Base-by-base conservation (phyloP, 169 alveolate species). In the Plasmodium vivax region DNA sequence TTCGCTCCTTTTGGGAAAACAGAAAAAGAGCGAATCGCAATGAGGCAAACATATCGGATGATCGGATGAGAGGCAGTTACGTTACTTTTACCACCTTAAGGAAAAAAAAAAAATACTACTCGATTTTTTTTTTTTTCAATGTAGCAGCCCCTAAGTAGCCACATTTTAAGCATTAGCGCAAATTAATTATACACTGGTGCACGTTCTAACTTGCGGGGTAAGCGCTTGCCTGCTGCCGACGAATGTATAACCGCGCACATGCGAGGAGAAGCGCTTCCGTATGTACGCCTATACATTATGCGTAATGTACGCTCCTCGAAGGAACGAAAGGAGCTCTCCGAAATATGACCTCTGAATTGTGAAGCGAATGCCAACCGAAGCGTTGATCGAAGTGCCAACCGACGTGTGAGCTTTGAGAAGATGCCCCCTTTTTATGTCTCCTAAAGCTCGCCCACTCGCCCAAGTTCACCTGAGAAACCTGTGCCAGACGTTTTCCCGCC, bases 381-480 rank as follows among this genome's bases (percentile, higher is more conserved):
- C 6, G 8, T 38, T 5, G 6, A 38, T 8, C 45, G 45, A 38
- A 38, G 9, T 38, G 45, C 6, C 9, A 38, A 38, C 45, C 8
- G 45, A 38, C 6, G 9, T 38, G 45, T 68, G 32, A 68, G 8
- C 38, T 68, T 68, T 0, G 38, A 68, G 77, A 68, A 68, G 38
- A 68, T 9, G 77, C 32, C 58, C 36, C 41, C n/a, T 56, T 56
- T 58, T 83, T 83, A 83, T 58, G 80, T 83, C 81, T 83, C 58
- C 23, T 83, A 62, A 83, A 71, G 71, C 68, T 68, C 2, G 23
- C 73, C 30, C 58, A 75, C 7, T 36, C 23, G 47, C 34, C 34
- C 56, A 62, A 47, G 32, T 81, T 81, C 10, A 71, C 68, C 30
- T 81, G 47, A 81, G 73, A 81, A 38, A 43, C 36, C 43, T 23